phyloP scores from a whole-genome alignment of 176 grass and related monocot genomes.

The Paspalum vaginatum region DNA sequence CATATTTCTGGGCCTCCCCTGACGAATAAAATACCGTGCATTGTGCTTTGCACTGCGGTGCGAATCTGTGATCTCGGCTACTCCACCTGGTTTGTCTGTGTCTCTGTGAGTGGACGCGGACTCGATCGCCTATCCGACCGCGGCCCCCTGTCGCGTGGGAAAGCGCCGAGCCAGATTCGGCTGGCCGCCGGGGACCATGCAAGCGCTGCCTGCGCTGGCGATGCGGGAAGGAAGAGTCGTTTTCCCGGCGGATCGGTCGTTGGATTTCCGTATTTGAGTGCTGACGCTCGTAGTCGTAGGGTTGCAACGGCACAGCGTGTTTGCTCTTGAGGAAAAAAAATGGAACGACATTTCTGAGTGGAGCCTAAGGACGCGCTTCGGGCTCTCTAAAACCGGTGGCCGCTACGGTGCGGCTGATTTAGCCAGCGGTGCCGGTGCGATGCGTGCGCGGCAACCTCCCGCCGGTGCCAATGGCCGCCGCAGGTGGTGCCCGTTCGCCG shows the following conservation, averaged over 20 bases:
- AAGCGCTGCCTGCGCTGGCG: background rate
- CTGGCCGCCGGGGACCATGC: constrained; percentile 35
- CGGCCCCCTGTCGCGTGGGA: background rate
- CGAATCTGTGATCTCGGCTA: background rate
- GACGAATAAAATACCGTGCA: background rate
- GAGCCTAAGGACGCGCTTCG: background rate
- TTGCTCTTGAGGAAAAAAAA: background rate
- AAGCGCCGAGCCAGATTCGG: constrained; percentile 12
- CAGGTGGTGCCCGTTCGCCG: background rate
- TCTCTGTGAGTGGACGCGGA: background rate
- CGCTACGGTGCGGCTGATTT: background rate
- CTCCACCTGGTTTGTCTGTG: background rate
- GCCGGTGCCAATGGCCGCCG: background rate
- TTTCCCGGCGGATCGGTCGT: background rate
- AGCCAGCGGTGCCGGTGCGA: background rate
- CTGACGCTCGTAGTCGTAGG: background rate
- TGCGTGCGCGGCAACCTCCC: background rate
- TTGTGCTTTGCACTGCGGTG: background rate
- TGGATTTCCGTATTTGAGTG: constrained; percentile 10
- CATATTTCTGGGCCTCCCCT: background rate
- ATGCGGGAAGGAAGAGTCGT: constrained; percentile 5
- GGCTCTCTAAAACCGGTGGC: background rate
- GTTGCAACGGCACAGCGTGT: background rate
- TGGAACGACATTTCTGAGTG: background rate
- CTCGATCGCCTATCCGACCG: background rate